Evolutionary conservation across 768 basidiomycete species (phyloP).

Genomic region (Rhodotorula sphaerocarpa): DNA sequence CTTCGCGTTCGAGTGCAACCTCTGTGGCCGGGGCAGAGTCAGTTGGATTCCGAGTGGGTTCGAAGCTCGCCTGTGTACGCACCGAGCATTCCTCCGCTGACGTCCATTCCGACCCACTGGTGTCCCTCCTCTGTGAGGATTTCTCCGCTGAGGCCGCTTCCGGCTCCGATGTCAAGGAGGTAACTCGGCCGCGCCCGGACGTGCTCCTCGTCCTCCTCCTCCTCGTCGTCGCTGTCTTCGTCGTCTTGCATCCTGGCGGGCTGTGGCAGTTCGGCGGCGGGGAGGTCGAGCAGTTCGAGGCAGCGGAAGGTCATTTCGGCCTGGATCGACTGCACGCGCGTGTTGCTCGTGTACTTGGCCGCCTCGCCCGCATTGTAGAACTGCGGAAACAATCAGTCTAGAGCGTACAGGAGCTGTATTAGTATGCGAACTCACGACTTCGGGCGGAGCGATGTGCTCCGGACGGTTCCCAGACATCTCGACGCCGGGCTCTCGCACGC

Average conservation of each 20-base stretch:
- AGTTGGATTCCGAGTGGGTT: too few relatives aligned
- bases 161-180: constrained; percentile 91
- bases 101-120: constrained; percentile 85
- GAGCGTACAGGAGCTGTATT: not conserved
- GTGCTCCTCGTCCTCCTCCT: not conserved
- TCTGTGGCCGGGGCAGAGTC: constrained; percentile 49
- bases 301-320: constrained; percentile 96
- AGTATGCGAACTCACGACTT: constrained; percentile 58
- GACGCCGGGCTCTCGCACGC: not conserved
- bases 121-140: constrained; percentile 92
- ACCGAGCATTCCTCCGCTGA: constrained; percentile 96
- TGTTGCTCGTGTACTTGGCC: constrained; percentile 95
- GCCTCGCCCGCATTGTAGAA: constrained; percentile 96
- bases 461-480: constrained; percentile 49
- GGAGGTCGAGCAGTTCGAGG: constrained; percentile 76
- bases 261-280: constrained; percentile 42
- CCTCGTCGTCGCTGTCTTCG: too few relatives aligned
- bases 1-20: constrained; percentile 88
- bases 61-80: too few relatives aligned
- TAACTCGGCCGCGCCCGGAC: constrained; percentile 61
- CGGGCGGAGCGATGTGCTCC: constrained; percentile 78
- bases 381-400: constrained; percentile 46
- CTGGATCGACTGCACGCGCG: constrained; percentile 93
- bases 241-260: too few relatives aligned
- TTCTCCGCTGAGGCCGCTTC: constrained; percentile 92